Base-by-base conservation (phyloP, 257 asterid species). In the Solanum bukasovii region DNA sequence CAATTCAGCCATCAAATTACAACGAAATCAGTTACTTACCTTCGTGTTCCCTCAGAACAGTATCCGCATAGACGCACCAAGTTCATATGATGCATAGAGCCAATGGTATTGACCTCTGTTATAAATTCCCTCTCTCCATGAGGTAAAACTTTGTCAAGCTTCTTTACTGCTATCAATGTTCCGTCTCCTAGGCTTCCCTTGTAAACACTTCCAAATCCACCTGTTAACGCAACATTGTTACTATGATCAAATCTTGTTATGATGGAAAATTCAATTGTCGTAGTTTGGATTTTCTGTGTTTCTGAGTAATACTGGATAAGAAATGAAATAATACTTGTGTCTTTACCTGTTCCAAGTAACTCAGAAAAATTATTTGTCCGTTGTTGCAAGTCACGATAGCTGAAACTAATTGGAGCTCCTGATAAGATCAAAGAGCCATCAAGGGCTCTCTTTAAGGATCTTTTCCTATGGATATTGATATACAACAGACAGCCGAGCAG, bases 1-100 rank as follows among this genome's bases (percentile, higher is more conserved):
- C 44, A 82, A 82, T 18, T 29, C 71, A 82, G 16, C 44, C 86
- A 49, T 82, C 44, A 63, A 79, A 40, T 56, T 61, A 46, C 73
- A 34, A 73, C 25, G 75, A 70, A 71, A 18, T 10, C 12, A 56
- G 13, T 18, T 49, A 31, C 67, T 44, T 77, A 95, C 99, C 99
- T 88, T 38, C 93, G 94, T 84, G 92, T 84, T 20, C 98, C 96
- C 84, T 96, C 98, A 0, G 99, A 94, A 87, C 99, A 95, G 87
- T 95, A 96, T 56, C 98, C 99, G 6, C 96, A 94, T 31, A 96
- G 91, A 14, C 95, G 94, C 49, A 96, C 98, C 93, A 95, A 90
- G 91, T 95, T 96, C 98, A 94, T 91, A 56, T 96, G 99, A 92
- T 96, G 98, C 99, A 95, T 96, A 16, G 99, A 95, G 90, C 99